Evolutionary conservation across 495 filamentous ascomycete genomes (phyloP).

Genomic region (Rhypophila decipiens): DNA sequence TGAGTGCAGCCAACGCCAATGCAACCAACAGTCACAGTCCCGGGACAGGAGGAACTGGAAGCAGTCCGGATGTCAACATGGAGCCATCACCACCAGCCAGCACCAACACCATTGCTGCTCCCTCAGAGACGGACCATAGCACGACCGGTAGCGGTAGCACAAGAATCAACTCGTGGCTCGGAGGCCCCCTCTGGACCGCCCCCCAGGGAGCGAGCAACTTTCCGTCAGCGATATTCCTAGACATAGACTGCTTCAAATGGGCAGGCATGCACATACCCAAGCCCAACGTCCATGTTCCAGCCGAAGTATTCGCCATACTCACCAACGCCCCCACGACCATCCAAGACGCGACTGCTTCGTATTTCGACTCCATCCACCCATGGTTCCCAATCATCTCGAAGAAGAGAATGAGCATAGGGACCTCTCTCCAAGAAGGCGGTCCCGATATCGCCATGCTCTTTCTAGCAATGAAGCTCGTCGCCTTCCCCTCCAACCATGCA

Average conservation of each 20-base stretch:
- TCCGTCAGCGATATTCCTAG: conserved; percentile 27
- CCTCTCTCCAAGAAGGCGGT: conserved; percentile 35
- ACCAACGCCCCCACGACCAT: conserved; percentile 19
- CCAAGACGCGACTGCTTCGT: conserved; percentile 22
- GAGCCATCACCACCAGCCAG: conserved; percentile 3
- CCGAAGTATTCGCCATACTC: conserved; percentile 30
- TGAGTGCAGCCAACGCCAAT: conserved; percentile 11
- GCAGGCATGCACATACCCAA: conserved; percentile 23
- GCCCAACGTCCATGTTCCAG: conserved; percentile 22
- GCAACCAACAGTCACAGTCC: not conserved
- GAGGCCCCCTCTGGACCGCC: conserved; percentile 8
- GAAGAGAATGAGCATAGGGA: conserved; percentile 36
- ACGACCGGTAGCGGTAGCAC: not conserved
- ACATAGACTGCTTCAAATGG: conserved; percentile 30
- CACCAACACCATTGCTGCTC: conserved; percentile 3
- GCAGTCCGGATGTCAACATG: not conserved
- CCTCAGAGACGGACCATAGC: not conserved
- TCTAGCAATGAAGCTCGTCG: conserved; percentile 44
- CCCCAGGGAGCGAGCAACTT: conserved; percentile 2
- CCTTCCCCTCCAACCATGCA: conserved; percentile 18
- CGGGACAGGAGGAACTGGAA: not conserved
- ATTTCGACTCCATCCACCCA: conserved; percentile 30
- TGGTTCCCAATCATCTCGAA: conserved; percentile 46
- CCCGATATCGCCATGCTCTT: conserved; percentile 44
- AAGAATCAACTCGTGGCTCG: not conserved